phyloP scores from a whole-genome alignment of 1,284 basidiomycete genomes.

The Cryptococcus maquisensis region DNA sequence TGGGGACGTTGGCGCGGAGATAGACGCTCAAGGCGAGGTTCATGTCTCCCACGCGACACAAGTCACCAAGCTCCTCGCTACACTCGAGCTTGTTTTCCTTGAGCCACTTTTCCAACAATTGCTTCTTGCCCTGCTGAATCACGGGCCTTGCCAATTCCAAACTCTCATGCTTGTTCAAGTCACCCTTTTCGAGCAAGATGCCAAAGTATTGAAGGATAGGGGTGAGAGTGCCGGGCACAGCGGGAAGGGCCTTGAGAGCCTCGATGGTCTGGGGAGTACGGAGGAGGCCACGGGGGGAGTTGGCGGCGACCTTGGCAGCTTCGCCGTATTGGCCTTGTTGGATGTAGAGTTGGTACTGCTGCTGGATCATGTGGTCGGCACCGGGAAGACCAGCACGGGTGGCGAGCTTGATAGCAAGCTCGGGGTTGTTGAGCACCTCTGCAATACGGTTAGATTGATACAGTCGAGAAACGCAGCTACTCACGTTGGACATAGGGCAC shows the following conservation, averaged over 20 bases:
- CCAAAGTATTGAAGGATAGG: constrained; percentile 99
- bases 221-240: constrained; percentile 83
- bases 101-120: constrained; percentile 97
- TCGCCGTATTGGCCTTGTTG: constrained; percentile 84
- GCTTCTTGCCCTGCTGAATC: constrained; percentile 93
- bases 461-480: constrained; percentile 8
- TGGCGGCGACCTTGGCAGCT: constrained; percentile 98
- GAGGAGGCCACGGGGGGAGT: constrained; percentile 93
- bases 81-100: constrained; percentile 99
- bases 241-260: constrained; percentile 92
- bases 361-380: constrained; percentile 93
- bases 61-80: constrained; percentile 96
- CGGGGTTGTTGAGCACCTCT: constrained; percentile 90
- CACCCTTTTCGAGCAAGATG: constrained; percentile 93
- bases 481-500: constrained; percentile 83
- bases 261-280: constrained; percentile 95
- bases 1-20: constrained; percentile 94
- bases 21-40: constrained; percentile 98
- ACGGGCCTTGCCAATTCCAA: constrained; percentile 95
- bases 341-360: constrained; percentile 94
- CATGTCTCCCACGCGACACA: constrained; percentile 87
- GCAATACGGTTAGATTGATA: constrained; percentile 11
- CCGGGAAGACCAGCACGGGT: constrained; percentile 96
- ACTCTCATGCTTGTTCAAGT: constrained; percentile 95
- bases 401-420: constrained; percentile 96